phyloP scores from a whole-genome alignment of 768 basidiomycete species.

The Boletus patriciae region DNA sequence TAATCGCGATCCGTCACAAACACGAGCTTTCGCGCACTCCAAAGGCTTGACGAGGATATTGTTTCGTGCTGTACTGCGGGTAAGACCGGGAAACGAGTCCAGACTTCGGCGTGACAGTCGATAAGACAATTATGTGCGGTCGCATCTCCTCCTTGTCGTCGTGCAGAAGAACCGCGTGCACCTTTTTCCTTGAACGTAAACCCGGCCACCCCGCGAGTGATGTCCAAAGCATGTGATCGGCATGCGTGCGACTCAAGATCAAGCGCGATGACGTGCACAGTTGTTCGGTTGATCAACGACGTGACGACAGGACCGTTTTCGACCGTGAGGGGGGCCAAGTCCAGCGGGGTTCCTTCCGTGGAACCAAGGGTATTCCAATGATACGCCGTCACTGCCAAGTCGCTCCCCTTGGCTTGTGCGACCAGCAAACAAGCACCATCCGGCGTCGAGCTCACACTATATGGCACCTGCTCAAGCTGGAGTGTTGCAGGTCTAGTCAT shows the following conservation, averaged over 20 bases:
- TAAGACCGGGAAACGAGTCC: slow-evolving; percentile 60
- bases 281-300: slow-evolving; percentile 43
- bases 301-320: slow-evolving; percentile 37
- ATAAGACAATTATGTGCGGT: slow-evolving; percentile 51
- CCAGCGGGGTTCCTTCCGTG: slow-evolving; percentile 41
- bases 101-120: slow-evolving; percentile 56
- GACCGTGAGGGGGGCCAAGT: slow-evolving; percentile 28
- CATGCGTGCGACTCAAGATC: slow-evolving; percentile 34
- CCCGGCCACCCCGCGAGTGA: slow-evolving; percentile 55
- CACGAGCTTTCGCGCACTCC: slow-evolving; percentile 36
- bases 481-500: slow-evolving; percentile 45
- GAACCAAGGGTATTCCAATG: slow-evolving; percentile 62
- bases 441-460: slow-evolving; percentile 42
- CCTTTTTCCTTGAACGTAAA: slow-evolving; percentile 53
- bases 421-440: slow-evolving; percentile 55
- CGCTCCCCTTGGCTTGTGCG: slow-evolving; percentile 20
- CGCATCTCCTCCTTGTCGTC: slow-evolving; percentile 2
- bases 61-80: slow-evolving; percentile 52
- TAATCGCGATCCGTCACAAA: slow-evolving; percentile 45
- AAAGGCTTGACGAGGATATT: slow-evolving; percentile 34
- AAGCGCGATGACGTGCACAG: slow-evolving; percentile 45
- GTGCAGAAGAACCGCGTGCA: slow-evolving; percentile 11
- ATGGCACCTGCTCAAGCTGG: slow-evolving; percentile 36
- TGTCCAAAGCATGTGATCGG: slow-evolving; percentile 47
- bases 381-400: slow-evolving; percentile 38